These are phyloP conservation scores for Alternaria conjuncta DNA, from an alignment of 2,329 filamentous ascomycete species.

Conservation along the genomic window DNA sequence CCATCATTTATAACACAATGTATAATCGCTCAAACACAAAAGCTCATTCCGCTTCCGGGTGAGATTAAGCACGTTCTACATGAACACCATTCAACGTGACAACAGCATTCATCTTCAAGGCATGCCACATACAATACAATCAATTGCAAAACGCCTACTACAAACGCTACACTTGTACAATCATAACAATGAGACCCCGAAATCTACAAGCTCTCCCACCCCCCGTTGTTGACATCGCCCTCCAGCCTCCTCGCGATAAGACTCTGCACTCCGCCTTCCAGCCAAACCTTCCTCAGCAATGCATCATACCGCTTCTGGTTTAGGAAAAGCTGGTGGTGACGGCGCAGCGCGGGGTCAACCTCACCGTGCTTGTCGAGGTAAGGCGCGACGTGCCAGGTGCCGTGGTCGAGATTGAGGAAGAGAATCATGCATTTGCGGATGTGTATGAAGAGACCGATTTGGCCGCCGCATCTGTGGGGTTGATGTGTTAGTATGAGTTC, in stretches of 20 bases:
- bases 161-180: neutral
- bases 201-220: slow-evolving; percentile 77
- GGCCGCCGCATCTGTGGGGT: slow-evolving; percentile 75
- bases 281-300: slow-evolving; percentile 83
- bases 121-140: neutral
- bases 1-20: neutral
- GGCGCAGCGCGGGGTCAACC: slow-evolving; percentile 84
- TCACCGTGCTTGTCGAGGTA: slow-evolving; percentile 97
- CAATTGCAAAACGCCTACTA: neutral
- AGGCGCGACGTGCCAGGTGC: slow-evolving; percentile 84
- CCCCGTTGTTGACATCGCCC: slow-evolving; percentile 94
- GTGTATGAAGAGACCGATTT: slow-evolving; percentile 93
- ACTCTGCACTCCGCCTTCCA: slow-evolving; percentile 85
- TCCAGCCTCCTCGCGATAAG: slow-evolving; percentile 90
- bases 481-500: neutral
- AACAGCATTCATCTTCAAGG: too few relatives aligned
- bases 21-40: too few relatives aligned
- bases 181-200: neutral
- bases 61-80: too few relatives aligned
- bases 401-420: slow-evolving; percentile 81
- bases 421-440: slow-evolving; percentile 94
- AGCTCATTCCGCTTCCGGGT: too few relatives aligned
- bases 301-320: slow-evolving; percentile 95
- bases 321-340: slow-evolving; percentile 86
- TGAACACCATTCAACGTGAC: too few relatives aligned